Percentiles rank a stretch among this genome's conserved stretches.
Conservation (phyloP, 148 eudicot genomes). For the Spergularia marina region DNA sequence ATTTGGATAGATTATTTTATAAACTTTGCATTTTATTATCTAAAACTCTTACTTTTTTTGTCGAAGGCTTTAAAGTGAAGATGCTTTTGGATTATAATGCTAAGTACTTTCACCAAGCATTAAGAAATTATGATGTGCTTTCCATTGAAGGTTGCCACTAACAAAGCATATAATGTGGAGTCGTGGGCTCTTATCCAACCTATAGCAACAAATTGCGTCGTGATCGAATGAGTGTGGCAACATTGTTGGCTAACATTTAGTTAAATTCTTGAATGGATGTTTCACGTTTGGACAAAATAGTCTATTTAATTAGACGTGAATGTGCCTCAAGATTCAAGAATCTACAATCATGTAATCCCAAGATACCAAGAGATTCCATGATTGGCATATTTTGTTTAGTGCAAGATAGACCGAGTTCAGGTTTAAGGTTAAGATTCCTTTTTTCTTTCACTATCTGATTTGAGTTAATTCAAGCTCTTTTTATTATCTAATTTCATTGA, state of each 20-base stretch:
- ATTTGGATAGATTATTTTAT: too few relatives aligned
- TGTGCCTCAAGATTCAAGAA: conserved; percentile 7
- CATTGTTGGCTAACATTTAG: neutral
- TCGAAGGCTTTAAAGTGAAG: neutral
- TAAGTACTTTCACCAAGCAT: neutral
- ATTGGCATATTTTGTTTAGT: neutral
- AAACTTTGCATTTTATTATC: too few relatives aligned
- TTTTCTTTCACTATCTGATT: too few relatives aligned
- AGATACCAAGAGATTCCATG: neutral
- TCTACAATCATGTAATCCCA: neutral
- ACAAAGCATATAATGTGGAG: neutral
- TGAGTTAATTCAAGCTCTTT: too few relatives aligned
- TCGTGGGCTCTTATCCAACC: neutral
- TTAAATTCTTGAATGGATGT: neutral
- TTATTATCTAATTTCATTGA: too few relatives aligned
- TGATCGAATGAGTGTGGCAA: neutral
- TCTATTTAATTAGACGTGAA: neutral
- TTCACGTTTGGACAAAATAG: neutral
- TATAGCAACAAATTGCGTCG: neutral
- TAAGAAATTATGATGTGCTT: neutral
- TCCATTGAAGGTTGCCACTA: neutral
- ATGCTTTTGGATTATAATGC: neutral
- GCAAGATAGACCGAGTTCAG: too few relatives aligned
- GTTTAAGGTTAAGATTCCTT: too few relatives aligned
- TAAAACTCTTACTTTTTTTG: too few relatives aligned